Evolutionary conservation across 2,329 filamentous ascomycete species (phyloP), one percentile per base, ranked within the genome.

Genomic region (Cordyceps fumosorosea): DNA sequence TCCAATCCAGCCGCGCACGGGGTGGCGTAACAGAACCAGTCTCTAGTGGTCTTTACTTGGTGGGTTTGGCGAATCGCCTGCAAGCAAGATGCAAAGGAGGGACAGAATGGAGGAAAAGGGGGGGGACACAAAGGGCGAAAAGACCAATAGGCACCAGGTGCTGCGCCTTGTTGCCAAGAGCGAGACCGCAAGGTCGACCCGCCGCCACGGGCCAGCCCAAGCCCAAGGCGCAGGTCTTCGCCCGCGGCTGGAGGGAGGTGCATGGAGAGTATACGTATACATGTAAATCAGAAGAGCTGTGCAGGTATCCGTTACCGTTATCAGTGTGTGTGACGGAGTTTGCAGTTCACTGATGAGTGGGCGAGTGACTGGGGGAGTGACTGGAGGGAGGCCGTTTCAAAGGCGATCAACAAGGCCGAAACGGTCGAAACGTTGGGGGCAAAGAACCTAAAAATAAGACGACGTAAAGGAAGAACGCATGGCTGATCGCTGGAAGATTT

Each of bases 161-260:
- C 57, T 60, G 57, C 57, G 57, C 57, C 57, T 53, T 53, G 37
- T 37, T 53, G 57, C 57, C 57, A 60, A 60, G 57, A 50, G 32
- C 26, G 26, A 29, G 26, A 29, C 26, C 26, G 26, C 26, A 29
- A 6, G 26, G 18, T 18, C 51, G 57, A 32, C 57, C 57, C 57
- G 48, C 57, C 57, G 48, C 50, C 37, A 60, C 57, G 24, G 42
- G 16, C 56, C 57, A 42, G 22, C 57, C 24, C 29, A 3, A 29
- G 26, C 26, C 26, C 26, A 42, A 47, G 57, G 57, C 57, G 57
- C 34, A 32, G 44, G 52, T 44, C 10, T 6, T 40, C 34, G 57
- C 57, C 57, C 37, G 29, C n/a, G 4, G 47, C 26, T 29, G 26
- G 26, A 29, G 26, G 26, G 26, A 29, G 26, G 26, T 29, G 26